Base-by-base conservation (phyloP, 352 stramenopile genomes). In the Globisporangium solare region DNA sequence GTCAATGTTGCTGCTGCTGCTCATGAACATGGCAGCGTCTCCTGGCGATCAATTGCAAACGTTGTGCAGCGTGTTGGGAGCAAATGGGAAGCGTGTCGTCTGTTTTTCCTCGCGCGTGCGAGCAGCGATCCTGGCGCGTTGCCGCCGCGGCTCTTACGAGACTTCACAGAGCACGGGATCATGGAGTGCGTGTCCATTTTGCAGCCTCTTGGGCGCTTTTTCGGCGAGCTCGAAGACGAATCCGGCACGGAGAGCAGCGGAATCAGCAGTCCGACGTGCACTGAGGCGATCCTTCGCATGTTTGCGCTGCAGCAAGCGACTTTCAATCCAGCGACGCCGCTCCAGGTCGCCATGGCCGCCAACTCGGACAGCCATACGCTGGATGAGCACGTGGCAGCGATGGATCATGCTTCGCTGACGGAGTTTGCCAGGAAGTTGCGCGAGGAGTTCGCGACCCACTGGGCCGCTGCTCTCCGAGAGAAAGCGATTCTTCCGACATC, bases 261-360 rank as follows among this genome's bases (percentile, higher is more conserved):
- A 35, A 35, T 11, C 10, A 15, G n/a, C 35, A 37, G 10, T 52
- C 13, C 13, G 32, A 47, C 59, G 21, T 54, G 54, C 12, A 39
- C 59, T 3, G 59, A 65, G 24, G 53, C 27, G 13, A 43, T 61
- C n/a, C 24, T 65, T 20, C 51, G 46, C 7, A 39, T 61, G 24
- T 61, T 61, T 43, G 39, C 59, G 12, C 39, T 65, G 35, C 53
- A 65, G 27, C 51, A 61, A 8, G 51, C 59, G 3, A 35, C 17
- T 10, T 22, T 65, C 14, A 65, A 56, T 54, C 20, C 32, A 15
- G 39, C 39, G 20, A 27, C 3, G 6, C 24, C 56, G 2, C 17
- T 62, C 24, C 39, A 52, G 7, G 31, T 58, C 41, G 11, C 41
- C 13, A 6, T 47, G 13, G 41, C 20, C 8, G 24, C 22, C 42